A percentile compares a stretch with the other conserved stretches of the same genome.
These are phyloP conservation scores for Stagonosporopsis vannaccii DNA, from an alignment of 2,329 filamentous ascomycete species.

Conservation along the genomic window DNA sequence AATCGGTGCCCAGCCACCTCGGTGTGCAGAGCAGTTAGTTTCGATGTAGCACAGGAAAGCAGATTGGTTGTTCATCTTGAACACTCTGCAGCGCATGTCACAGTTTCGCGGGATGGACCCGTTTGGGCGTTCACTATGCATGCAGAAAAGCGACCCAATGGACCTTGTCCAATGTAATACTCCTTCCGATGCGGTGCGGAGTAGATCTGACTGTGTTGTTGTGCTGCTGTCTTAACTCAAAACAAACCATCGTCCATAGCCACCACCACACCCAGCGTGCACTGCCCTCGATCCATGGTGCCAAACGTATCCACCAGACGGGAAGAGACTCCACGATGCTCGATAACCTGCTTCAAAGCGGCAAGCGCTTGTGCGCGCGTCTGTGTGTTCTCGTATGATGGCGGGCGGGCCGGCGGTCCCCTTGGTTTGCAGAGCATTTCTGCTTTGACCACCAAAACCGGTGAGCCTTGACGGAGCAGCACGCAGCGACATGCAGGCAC, in stretches of 20 bases:
- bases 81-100: constrained; percentile 4
- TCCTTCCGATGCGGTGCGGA: constrained; percentile 15
- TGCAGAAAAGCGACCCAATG: constrained; percentile 4
- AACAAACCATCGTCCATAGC: constrained; percentile 7
- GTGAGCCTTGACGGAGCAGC: constrained; percentile 23
- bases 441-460: constrained; percentile 21
- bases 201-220: constrained; percentile 18
- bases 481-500: constrained; percentile 21
- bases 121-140: constrained; percentile 25
- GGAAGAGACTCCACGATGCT: constrained; percentile 16
- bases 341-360: constrained; percentile 22
- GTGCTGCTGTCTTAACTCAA: constrained; percentile 4
- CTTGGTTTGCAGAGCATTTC: constrained; percentile 22
- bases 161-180: constrained; percentile 14
- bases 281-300: constrained; percentile 2
- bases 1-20: constrained; percentile 13
- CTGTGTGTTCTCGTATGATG: constrained; percentile 20
- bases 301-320: constrained; percentile 2
- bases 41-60: background rate
- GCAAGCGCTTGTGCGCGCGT: constrained; percentile 18
- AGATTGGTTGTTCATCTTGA: background rate
- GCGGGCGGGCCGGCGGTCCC: constrained; percentile 18
- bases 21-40: constrained; percentile 10
- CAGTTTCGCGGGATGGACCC: constrained; percentile 32
- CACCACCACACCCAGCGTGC: constrained; percentile 5